Base-by-base conservation (phyloP, 179 eudicot species). In the Silene coronaria region DNA sequence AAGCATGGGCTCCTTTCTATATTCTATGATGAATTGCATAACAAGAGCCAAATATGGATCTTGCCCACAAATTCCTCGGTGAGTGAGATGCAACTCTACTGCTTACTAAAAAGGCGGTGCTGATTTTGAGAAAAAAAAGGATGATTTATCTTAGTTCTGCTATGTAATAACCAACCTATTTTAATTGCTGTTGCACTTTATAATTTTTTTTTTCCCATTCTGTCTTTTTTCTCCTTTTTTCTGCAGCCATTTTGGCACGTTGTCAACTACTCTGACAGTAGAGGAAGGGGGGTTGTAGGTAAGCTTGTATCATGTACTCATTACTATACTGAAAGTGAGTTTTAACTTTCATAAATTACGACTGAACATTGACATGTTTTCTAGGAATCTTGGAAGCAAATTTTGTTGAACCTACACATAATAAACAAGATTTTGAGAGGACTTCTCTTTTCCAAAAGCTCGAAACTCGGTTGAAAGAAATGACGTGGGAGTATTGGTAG, bases 261-360 rank as follows among this genome's bases (percentile, higher is more conserved):
- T 78, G 88, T 91, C 42, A 87, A 84, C 84, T 87, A 77, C 76
- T 46, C 77, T 26, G 80, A 82, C 77, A 87, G 85, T 71, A 91
- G 96, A 90, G 92, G 97, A 80, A 88, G 96, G 80, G 98, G 98
- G 21, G 98, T 93, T 77, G 95, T 93, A 28, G 97, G 98, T 91
- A 82, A 87, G 86, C 22, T 62, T 5, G 45, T 59, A n/a, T 27
- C 53, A 6, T 75, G 48, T 68, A 61, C 38, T 73, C 3, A 9
- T 45, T 36, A 16, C 38, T 28, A 12, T 71, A 42, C 5, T 3
- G 30, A 22, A 70, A 36, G 24, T 48, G 12, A 30, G 45, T 55
- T 67, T 72, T 21, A 0, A 57, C 7, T 27, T 75, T 64, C 30
- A 16, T 70, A 48, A 68, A 23, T 65, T 9, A 45, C 16, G 32